A percentile compares a stretch with the other conserved stretches of the same genome.
phyloP scores from a whole-genome alignment of 441 rosid species.

The Populus hybrid region DNA sequence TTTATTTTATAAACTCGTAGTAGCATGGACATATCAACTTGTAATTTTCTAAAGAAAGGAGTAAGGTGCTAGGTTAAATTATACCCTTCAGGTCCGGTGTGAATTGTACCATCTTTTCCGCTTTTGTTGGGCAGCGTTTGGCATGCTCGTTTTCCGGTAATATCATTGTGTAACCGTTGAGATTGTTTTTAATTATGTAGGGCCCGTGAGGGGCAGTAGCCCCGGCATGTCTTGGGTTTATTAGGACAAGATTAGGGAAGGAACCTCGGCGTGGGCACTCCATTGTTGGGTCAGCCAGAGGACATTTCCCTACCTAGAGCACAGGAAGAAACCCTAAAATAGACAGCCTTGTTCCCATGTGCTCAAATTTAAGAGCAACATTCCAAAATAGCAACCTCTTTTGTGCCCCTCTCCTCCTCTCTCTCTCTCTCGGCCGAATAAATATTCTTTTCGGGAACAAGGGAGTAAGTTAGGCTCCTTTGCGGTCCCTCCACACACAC shows the following conservation, averaged over 20 bases:
- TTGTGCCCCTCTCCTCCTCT: conserved; percentile 17
- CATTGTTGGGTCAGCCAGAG: conserved; percentile 53
- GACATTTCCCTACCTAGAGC: conserved; percentile 60
- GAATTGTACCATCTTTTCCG: no score
- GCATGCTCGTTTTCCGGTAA: not conserved
- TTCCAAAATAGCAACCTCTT: conserved; percentile 47
- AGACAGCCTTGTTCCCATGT: conserved; percentile 92
- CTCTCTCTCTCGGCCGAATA: conserved; percentile 22
- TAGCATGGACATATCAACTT: accelerated
- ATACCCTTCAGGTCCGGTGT: no score
- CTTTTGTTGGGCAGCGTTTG: not conserved
- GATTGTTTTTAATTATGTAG: conserved; percentile 26
- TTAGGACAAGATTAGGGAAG: conserved; percentile 68
- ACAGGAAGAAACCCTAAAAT: conserved; percentile 47
- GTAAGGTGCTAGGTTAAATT: no score
- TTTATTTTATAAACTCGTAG: no score
- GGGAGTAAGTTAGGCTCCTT: conserved; percentile 15
- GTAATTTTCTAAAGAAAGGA: no score
- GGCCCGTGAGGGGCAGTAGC: conserved; percentile 52
- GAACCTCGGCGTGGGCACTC: conserved; percentile 40
- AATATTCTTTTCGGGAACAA: conserved; percentile 43
- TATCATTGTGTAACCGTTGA: not conserved
- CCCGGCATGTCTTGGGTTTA: conserved; percentile 62
- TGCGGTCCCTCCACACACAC: not conserved
- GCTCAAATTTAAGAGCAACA: conserved; percentile 64